Conservation (phyloP, 108 stramenopile species). For the Cyclotella distinguenda region DNA sequence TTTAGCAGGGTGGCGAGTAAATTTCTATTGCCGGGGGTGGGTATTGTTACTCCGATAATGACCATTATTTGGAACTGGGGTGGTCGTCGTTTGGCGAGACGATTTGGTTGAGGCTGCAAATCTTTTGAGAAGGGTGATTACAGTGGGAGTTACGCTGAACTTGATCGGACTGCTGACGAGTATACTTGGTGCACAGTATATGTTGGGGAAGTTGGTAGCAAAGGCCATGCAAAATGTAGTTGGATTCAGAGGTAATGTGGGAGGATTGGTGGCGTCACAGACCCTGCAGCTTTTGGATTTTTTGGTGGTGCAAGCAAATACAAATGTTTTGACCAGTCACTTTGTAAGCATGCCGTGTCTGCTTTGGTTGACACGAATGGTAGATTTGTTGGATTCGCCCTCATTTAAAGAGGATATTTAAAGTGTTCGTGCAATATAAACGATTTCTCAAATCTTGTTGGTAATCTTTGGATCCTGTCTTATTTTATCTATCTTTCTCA, state of each 20-base stretch:
- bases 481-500: too few species aligned
- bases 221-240: slow-evolving; percentile 67
- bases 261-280: slow-evolving; percentile 43
- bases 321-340: slow-evolving; percentile 88
- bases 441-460: too few species aligned
- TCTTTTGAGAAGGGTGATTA: slow-evolving; percentile 72
- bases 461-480: too few species aligned
- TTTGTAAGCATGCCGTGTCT: slow-evolving; percentile 76
- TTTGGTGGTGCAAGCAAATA: slow-evolving; percentile 92
- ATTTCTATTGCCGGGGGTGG: slow-evolving; percentile 68
- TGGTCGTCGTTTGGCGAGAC: slow-evolving; percentile 61
- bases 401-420: slow-evolving; percentile 59
- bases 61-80: slow-evolving; percentile 90
- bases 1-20: slow-evolving; percentile 37
- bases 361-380: slow-evolving; percentile 62
- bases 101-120: slow-evolving; percentile 68
- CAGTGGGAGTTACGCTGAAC: slow-evolving; percentile 72
- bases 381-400: slow-evolving; percentile 70
- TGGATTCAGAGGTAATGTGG: slow-evolving; percentile 30
- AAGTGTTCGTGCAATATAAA: too few species aligned
- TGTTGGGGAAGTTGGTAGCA: slow-evolving; percentile 86
- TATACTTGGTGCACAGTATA: slow-evolving; percentile 84
- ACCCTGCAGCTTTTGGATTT: slow-evolving; percentile 85
- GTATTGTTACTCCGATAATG: slow-evolving; percentile 50
- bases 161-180: slow-evolving; percentile 83